Evolutionary conservation across 495 filamentous ascomycete species (phyloP), one percentile per base, ranked within the genome.

Genomic region (Entonaema liquescens): DNA sequence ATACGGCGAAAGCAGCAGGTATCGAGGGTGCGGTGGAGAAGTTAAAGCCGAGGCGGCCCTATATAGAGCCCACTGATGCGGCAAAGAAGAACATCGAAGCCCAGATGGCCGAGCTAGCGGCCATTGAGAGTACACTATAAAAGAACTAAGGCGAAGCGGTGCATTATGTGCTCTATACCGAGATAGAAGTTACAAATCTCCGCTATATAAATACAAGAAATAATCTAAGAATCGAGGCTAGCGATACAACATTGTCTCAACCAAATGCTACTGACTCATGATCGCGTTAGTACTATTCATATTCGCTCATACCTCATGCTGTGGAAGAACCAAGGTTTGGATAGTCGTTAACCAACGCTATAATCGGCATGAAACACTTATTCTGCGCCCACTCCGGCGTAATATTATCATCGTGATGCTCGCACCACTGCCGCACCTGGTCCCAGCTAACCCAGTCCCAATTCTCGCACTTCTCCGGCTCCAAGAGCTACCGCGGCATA

Each of bases 391-490:
- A 72, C 9, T 77, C 66, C 5, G 65, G 65, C 28, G 55, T 75
- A 15, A 61, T 72, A 38, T 66, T 73, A 58, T 77, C 75, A 13
- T 74, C 73, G 44, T 77, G 67, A 38, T 77, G 67, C 19, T 71
- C 70, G 25, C 59, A 49, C 68, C 65, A 74, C 29, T 40, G 70
- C 59, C 65, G 82, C 60, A 82, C 73, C 47, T 79, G 77, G 60
- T 82, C 78, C 86, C 87, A 90, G 9, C 73, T 79, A 11, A 78
- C 74, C 89, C 89, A 93, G 13, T 80, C 73, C 90, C 90, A 93
- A 1, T 74, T 78, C 36, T 83, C 83, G 69, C 90, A 92, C 73
- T 92, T 92, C 2, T 91, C 78, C 0, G 89, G 89, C 66, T 93
- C 90, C 58, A 86, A 23, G 4, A 86, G 79, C 83, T 84, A 21